Conservation (phyloP, 768 basidiomycete species). For the Russula foetens region DNA sequence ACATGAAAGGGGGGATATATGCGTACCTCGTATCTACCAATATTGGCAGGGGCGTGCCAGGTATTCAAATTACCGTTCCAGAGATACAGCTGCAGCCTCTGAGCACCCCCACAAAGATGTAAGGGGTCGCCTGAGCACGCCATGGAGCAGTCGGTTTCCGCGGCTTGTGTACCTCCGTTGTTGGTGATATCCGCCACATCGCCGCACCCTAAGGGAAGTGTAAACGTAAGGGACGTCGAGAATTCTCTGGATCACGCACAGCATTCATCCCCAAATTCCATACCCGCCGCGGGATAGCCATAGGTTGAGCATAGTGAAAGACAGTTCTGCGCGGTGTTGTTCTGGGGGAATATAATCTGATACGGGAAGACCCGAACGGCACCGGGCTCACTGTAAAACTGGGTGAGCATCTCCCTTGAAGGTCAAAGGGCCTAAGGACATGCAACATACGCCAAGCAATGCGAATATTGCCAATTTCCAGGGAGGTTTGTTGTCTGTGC, state of each 20-base stretch:
- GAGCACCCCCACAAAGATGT: slow-evolving; percentile 57
- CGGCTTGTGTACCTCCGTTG: slow-evolving; percentile 27
- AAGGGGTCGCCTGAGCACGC: slow-evolving; percentile 64
- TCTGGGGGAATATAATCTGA: slow-evolving; percentile 47
- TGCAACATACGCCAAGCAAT: slow-evolving; percentile 50
- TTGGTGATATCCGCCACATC: slow-evolving; percentile 46
- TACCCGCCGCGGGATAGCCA: slow-evolving; percentile 63
- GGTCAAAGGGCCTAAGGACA: neutral
- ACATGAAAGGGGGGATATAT: neutral
- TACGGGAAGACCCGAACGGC: slow-evolving; percentile 49
- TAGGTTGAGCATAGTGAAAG: slow-evolving; percentile 59
- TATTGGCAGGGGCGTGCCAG: slow-evolving; percentile 60
- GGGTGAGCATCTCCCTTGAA: neutral
- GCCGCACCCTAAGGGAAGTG: slow-evolving; percentile 49
- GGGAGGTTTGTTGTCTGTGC: slow-evolving; percentile 50
- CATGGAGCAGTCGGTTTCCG: slow-evolving; percentile 35
- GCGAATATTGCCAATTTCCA: slow-evolving; percentile 56
- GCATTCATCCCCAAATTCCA: slow-evolving; percentile 66
- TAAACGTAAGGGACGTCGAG: neutral
- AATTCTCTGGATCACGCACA: slow-evolving; percentile 38
- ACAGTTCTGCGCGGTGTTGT: slow-evolving; percentile 59
- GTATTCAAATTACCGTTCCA: slow-evolving; percentile 35
- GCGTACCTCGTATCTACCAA: slow-evolving; percentile 61
- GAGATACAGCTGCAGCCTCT: slow-evolving; percentile 35
- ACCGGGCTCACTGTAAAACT: slow-evolving; percentile 37